Evolutionary conservation across 768 basidiomycete species (phyloP), one percentile per base, ranked within the genome.

Genomic region (Pleurotus cornucopiae): DNA sequence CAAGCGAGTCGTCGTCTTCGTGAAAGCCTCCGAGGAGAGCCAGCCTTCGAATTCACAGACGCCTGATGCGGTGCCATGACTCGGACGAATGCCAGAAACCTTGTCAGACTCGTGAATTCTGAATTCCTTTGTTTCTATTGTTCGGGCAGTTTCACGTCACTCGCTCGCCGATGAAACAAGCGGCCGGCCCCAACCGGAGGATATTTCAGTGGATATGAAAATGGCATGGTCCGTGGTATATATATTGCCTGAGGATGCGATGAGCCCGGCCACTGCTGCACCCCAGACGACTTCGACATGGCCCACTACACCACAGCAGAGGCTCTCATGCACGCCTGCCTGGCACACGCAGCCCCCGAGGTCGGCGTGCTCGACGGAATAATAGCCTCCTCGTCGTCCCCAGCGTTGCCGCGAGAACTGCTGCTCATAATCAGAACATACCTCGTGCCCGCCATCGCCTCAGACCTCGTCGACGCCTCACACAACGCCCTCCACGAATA

Each of bases 361-460:
- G 56, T 48, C 18, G 57, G 51, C 45, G 34, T 61, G 14, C 30
- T 56, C 46, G 51, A 38, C 26, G 52, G 48, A 20, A 57, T 56
- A n/a, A 48, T 37, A 20, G 57, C 64, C 44, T 44, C 55, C 21
- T 57, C 49, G 38, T 61, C 54, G 53, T 40, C 56, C 40, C 52
- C 58, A 0, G 54, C 62, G 14, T 66, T 85, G 18, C 83, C 83
- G 13, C 60, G 74, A 18, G 84, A 85, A 58, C 59, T 84, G n/a
- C 72, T 83, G 43, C 71, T 81, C 38, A 61, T 76, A 61, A 76
- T 85, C 58, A 80, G 83, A 45, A 66, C 67, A 14, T 70, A 76
- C 45, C 73, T 85, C 37, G 69, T 79, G 55, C 71, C 75, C 5
- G 54, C 67, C 20, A 66, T 83, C 59, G 76, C 78, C 14, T 62